Evolutionary conservation across 148 eudicot species (phyloP), one percentile per base, ranked within the genome.

Genomic region (Chenopodium berlandieri): DNA sequence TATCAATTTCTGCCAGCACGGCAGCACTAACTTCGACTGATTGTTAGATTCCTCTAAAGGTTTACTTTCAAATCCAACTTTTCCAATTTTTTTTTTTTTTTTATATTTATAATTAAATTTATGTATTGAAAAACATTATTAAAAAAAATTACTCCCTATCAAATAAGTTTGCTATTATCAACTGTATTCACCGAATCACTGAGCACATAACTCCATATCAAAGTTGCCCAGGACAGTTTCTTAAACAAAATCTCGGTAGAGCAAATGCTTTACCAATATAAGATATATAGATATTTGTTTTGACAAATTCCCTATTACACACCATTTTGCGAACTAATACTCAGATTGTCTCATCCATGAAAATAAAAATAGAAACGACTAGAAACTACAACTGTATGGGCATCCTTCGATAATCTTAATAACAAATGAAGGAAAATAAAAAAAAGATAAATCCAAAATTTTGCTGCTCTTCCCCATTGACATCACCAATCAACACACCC

Each of bases 221-320:
- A 66, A 66, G 65, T 62, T 22, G 65, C 25, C 1, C 65, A 62
- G 7, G 52, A 62, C 12, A 34, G 7, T 40, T 34, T 37, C 30
- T 19, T 7, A 32, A 32, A 32, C 6, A 40, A 8, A 52, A 27
- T 27, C 77, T 50, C 32, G 12, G 47, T 50, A 47, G 58, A 9
- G 77, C 37, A 48, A 40, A 47, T 23, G 62, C 77, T 52, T 50
- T 31, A 74, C 63, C 63, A 74, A 44, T 25, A 48, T 73, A 25
- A 74, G 37, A 50, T 74, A 48, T 52, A 52, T 74, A 74, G 50
- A 79, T 69, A 56, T 30, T 20, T 77, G 54, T 64, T 77, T 40
- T 12, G 4, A 67, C 60, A 73, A 80, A 20, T 73, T 44, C 37
- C 62, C 79, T 75, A 66, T 65, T 63, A 81, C 83, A 80, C 77